Evolutionary conservation across 352 stramenopile species (phyloP), one percentile per base, ranked within the genome.

Genomic region (Globisporangium cylindrosporum): DNA sequence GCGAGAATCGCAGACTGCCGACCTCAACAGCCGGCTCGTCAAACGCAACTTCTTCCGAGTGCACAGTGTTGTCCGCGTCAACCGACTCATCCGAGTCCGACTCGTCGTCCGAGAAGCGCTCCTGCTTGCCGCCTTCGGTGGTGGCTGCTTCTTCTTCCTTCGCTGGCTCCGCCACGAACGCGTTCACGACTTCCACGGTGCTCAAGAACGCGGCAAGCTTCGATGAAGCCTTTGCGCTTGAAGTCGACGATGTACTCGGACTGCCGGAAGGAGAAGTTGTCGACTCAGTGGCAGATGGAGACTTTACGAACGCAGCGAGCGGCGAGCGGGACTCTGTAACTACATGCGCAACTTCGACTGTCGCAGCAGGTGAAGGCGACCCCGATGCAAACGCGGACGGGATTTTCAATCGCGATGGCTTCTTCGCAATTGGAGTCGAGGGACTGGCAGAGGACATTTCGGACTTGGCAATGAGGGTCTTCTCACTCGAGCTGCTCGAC

Each of bases 131-230:
- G 34, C 78, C 78, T 15, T 76, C 70, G 38, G 60, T 62, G 1
- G 56, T n/a, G 36, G 74, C 22, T 3, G 43, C 27, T 20, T 69
- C 27, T 20, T 69, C 66, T 10, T 79, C 72, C 29, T 65, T 71
- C 0, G 66, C 68, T 0, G 69, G 53, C 34, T 71, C 15, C 12
- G 62, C 24, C 20, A 54, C 46, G 32, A 56, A 46, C 8, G 48
- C 61, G 8, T 49, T 74, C 10, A 64, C 20, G 14, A 72, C 69
- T 34, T 88, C 78, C 3, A 93, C 84, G 10, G 74, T 88, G 66
- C 64, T 93, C 41, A 93, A 58, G 64, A 93, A 93, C 6, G 80
- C 80, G 6, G 84, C 80, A 2, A 93, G 68, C 62, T 84, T 89
- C 2, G 82, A 89, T 61, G 66, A 36, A 5, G 65, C 46, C 25